Evolutionary conservation across 2,329 filamentous ascomycete genomes (phyloP).

Genomic region (Colletotrichum sp.): DNA sequence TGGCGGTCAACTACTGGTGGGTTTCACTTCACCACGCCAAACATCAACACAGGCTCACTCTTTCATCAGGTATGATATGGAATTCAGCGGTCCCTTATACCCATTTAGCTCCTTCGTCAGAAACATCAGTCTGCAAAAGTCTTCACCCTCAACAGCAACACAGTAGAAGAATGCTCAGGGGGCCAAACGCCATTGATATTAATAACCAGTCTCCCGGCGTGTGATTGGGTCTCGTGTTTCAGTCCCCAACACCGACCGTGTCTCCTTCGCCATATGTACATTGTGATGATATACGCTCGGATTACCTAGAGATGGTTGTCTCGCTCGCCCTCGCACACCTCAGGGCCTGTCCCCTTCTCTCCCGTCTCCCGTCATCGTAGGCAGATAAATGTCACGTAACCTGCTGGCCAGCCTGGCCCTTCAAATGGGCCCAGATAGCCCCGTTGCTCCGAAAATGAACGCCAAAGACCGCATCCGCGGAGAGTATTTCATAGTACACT

Average conservation of each 20-base stretch:
- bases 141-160: neutral
- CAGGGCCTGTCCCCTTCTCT: neutral
- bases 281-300: slow-evolving; percentile 7
- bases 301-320: slow-evolving; percentile 8
- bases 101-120: slow-evolving; percentile 62
- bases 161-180: neutral
- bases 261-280: slow-evolving; percentile 12
- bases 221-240: slow-evolving; percentile 5
- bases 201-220: neutral
- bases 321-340: neutral
- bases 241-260: neutral
- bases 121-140: slow-evolving; percentile 29
- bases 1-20: slow-evolving; percentile 84
- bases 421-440: neutral
- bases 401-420: neutral
- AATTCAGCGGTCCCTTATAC: slow-evolving; percentile 74
- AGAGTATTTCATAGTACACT: slow-evolving; percentile 15
- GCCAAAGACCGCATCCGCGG: slow-evolving; percentile 7
- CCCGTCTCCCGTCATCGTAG: neutral
- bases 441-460: slow-evolving; percentile 7
- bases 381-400: neutral
- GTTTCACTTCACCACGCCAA: slow-evolving; percentile 19
- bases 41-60: neutral
- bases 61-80: slow-evolving; percentile 74
- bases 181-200: neutral